Evolutionary conservation across 1,284 basidiomycete species (phyloP).

Genomic region (Sporisorium reilianum): DNA sequence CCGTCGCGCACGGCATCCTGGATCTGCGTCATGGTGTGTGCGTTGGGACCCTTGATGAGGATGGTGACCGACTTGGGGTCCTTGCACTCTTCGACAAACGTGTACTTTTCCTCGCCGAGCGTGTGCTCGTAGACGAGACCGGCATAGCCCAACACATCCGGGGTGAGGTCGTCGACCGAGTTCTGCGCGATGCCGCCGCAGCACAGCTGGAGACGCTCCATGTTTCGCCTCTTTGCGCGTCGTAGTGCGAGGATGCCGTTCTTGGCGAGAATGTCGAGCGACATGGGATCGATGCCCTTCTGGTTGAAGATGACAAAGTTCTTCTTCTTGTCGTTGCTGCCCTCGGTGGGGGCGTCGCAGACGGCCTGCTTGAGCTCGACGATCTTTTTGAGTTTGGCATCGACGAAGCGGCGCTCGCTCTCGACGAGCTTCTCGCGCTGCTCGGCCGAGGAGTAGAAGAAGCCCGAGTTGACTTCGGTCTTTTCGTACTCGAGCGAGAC

Average conservation of each 20-base stretch:
- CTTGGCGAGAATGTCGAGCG: constrained; percentile 95
- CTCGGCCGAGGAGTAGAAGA: constrained; percentile 99
- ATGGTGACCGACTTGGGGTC: constrained; percentile 96
- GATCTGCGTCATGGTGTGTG: constrained; percentile 95
- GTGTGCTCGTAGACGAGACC: constrained; percentile 99
- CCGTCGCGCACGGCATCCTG: constrained; percentile 97
- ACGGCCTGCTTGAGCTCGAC: constrained; percentile 96
- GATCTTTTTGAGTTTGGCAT: constrained; percentile 95
- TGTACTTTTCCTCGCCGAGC: constrained; percentile 98
- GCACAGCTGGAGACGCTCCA: constrained; percentile 74
- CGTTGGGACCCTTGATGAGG: constrained; percentile 88
- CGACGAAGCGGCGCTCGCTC: constrained; percentile 92
- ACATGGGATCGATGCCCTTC: constrained; percentile 98
- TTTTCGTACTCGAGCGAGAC: constrained; percentile 99
- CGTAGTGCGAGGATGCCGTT: constrained; percentile 94
- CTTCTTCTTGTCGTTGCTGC: constrained; percentile 74
- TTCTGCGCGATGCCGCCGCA: constrained; percentile 97
- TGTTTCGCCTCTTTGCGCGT: constrained; percentile 87
- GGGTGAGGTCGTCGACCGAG: constrained; percentile 94
- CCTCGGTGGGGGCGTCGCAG: constrained; percentile 74
- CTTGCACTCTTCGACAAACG: constrained; percentile 96
- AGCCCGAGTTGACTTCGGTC: constrained; percentile 99
- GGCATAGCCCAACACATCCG: constrained; percentile 93
- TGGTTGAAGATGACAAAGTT: constrained; percentile 98
- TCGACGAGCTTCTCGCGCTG: constrained; percentile 99